Conservation (phyloP, 305 asterid species). For the Fraxinus floribunda region DNA sequence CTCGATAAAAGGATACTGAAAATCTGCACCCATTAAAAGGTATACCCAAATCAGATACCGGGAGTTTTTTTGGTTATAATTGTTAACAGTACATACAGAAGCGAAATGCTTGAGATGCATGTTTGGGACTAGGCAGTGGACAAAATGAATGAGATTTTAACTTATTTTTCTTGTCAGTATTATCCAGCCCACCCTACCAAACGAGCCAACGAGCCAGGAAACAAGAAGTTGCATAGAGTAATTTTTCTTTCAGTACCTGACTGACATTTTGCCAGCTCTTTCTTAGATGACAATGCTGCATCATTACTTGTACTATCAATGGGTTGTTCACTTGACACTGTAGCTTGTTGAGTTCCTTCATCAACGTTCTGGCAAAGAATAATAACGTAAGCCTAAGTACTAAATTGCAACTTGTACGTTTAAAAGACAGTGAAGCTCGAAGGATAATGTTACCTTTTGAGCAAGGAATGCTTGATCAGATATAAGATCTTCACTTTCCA, state of each 20-base stretch:
- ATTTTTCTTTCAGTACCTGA: conserved; percentile 42
- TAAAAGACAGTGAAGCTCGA: background rate
- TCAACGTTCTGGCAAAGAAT: conserved; percentile 38
- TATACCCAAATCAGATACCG: too few relatives aligned
- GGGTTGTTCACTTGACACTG: conserved; percentile 34
- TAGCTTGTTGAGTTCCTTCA: conserved; percentile 33
- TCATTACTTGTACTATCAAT: conserved; percentile 25
- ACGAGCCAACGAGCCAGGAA: background rate
- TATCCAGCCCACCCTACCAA: background rate
- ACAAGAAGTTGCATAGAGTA: background rate
- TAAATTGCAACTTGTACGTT: background rate
- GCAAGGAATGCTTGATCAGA: conserved; percentile 35
- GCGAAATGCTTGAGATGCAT: background rate
- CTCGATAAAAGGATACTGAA: conserved; percentile 54
- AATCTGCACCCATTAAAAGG: conserved; percentile 41
- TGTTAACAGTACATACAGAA: background rate
- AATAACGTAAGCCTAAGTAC: conserved; percentile 7
- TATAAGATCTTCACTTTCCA: conserved; percentile 37
- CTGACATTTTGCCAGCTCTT: conserved; percentile 33
- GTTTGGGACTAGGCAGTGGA: background rate
- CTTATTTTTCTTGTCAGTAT: background rate
- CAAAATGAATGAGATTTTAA: background rate
- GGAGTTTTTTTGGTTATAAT: background rate
- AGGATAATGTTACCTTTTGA: conserved; percentile 41
- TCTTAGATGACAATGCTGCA: conserved; percentile 36